Conservation (phyloP, 164 flowering plant genomes). For the Liquidambar formosana region DNA sequence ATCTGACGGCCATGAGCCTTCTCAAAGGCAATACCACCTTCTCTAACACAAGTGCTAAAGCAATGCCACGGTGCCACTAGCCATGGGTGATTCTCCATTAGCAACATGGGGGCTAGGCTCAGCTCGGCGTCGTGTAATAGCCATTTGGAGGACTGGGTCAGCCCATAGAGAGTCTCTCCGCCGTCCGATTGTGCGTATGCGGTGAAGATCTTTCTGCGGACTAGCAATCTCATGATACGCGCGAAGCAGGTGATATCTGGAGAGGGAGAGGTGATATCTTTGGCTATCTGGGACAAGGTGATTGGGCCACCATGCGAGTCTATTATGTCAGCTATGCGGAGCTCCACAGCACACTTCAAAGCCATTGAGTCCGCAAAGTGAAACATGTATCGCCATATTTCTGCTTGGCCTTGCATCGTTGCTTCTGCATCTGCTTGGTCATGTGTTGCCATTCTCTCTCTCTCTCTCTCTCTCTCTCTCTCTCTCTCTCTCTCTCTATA, state of each 20-base stretch:
- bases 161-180: conserved; percentile 31
- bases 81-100: conserved; percentile 28
- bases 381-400: conserved; percentile 32
- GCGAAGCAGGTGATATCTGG: conserved; percentile 31
- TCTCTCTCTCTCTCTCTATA: too few relatives aligned
- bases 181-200: conserved; percentile 13
- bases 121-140: conserved; percentile 23
- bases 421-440: conserved; percentile 9
- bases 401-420: conserved; percentile 33
- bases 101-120: conserved; percentile 28
- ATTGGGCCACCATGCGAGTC: conserved; percentile 35
- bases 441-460: too few relatives aligned
- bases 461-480: too few relatives aligned
- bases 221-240: conserved; percentile 50
- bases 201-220: conserved; percentile 35
- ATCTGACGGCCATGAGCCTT: conserved; percentile 39
- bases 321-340: conserved; percentile 47
- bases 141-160: conserved; percentile 32
- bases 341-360: conserved; percentile 48
- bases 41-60: conserved; percentile 31
- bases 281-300: conserved; percentile 32
- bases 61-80: conserved; percentile 29
- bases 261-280: conserved; percentile 15
- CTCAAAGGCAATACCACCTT: conserved; percentile 41
- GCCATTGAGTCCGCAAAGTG: conserved; percentile 46